Evolutionary conservation across 2,329 filamentous ascomycete species (phyloP), one percentile per base, ranked within the genome.

Genomic region (Sporothrix humicola): DNA sequence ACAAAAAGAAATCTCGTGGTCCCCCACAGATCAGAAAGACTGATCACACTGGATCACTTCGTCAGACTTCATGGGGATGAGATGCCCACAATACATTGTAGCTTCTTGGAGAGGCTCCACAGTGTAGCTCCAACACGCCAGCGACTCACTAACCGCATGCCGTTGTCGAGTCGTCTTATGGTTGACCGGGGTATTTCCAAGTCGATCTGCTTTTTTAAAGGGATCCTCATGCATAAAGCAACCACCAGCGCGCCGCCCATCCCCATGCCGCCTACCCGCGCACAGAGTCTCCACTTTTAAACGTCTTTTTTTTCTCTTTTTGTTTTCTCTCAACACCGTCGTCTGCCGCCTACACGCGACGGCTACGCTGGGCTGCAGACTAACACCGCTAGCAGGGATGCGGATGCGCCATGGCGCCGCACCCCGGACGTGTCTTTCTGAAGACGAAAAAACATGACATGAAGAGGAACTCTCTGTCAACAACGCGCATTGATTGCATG

Each of bases 201-300:
- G 23, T 26, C 23, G 23, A 15, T 54, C 20, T 54, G 17, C 9
- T 31, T 26, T 23, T 58, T 8, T 20, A 26, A 26, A 26, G 23
- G 23, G 23, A 26, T 26, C 23, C 23, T 26, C 23, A 13, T 20
- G 23, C 12, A 50, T 44, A 20, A 23, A 26, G 12, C 48, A 37
- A 9, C 20, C n/a, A 17, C n/a, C 17, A 44, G 54, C 69, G 69
- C 44, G 69, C 69, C 69, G 69, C 54, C 69, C 15, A 10, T 26
- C 54, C 69, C 69, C 69, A 56, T 71, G 69, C 69, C 69, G 69
- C 56, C 69, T 37, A 71, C 69, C 61, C 69, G 44, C 69, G 69
- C 23, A 26, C 23, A 26, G 23, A 26, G 23, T 26, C 23, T 26
- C 23, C 23, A 26, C 23, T 26, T 26, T 26, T 26, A 1, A 3